Base-by-base conservation (phyloP, 192 early-diverging fungal species). In the Entomortierella chlamydospora region DNA sequence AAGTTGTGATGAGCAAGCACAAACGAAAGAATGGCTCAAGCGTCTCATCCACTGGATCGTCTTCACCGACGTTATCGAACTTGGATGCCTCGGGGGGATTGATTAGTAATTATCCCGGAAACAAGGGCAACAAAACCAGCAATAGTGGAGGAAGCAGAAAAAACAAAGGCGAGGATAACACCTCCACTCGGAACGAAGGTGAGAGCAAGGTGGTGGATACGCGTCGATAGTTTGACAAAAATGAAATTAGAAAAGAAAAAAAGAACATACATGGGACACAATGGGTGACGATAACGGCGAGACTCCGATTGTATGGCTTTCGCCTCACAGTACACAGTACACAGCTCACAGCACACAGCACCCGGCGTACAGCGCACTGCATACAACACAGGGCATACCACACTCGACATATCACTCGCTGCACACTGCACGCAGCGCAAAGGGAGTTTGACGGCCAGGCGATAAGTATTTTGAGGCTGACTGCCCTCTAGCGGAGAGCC, bases 1-100 rank as follows among this genome's bases (percentile, higher is more conserved):
- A 70, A 25, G 76, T 79, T 25, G 63, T 79, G 49, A 79, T 79
- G 76, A 79, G 57, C 41, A 61, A 61, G 20, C 55, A 70, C 13
- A 79, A 79, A 57, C 68, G 67, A 50, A 61, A 66, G 53, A 57
- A 60, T 50, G 23, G 11, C 18, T 43, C 28, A 17, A 57, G 53
- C 37, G 23, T 12, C 18, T 43, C 28, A 17, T 20, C 50, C 31
- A 56, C 50, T 25, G 12, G 26, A 28, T n/a, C 60, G 30, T 22
- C 8, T 23, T 2, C 25, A 41, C 6, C 8, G 11, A 4, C 58
- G n/a, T 6, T 23, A 25, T 57, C 68, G 11, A 23, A 33, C 18
- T 58, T n/a, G 22, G 56, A 49, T 12, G 37, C 41, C 2, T 31
- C 45, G 20, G 54, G 61, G 0, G 70, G 62, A 42, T 34, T 12